These are phyloP conservation scores for Naganishia vaughanmartiniae DNA, from an alignment of 768 basidiomycete genomes.

Conservation along the genomic window DNA sequence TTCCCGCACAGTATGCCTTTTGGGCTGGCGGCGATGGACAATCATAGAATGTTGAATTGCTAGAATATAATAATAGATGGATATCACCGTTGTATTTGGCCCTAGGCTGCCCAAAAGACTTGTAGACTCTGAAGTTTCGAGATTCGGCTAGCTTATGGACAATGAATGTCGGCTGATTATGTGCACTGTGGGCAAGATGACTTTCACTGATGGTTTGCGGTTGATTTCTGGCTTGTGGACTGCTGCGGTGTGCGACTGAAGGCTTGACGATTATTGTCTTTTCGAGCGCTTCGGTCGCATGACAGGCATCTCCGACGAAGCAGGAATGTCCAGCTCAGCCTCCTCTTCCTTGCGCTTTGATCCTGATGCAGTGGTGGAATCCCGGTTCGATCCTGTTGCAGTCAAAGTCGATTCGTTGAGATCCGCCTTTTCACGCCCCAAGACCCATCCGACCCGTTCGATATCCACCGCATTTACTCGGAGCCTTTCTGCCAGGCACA, in stretches of 20 bases:
- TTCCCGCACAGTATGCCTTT: constrained; percentile 16
- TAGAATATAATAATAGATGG: neutral
- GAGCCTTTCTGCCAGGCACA: neutral
- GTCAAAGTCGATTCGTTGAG: neutral
- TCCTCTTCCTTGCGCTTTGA: constrained; percentile 8
- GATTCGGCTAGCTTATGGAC: too few species aligned
- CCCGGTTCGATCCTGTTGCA: neutral
- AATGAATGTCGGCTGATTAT: too few species aligned
- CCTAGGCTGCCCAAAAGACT: too few species aligned
- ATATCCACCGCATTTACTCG: constrained; percentile 11
- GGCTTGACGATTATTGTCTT: neutral
- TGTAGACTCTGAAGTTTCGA: too few species aligned
- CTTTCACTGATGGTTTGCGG: too few species aligned
- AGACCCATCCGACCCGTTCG: constrained; percentile 12
- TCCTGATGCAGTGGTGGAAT: neutral
- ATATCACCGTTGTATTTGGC: too few species aligned
- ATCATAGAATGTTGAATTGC: constrained; percentile 1
- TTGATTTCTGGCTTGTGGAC: too few species aligned
- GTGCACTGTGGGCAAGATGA: too few species aligned
- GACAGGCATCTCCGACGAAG: neutral
- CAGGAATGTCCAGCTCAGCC: neutral
- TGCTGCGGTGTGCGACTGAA: too few species aligned
- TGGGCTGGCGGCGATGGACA: neutral
- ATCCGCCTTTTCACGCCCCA: constrained; percentile 20
- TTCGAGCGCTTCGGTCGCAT: neutral